Evolutionary conservation across 2,329 filamentous ascomycete genomes (phyloP), one percentile per base, ranked within the genome.

Genomic region (Paecilomyces formosus): DNA sequence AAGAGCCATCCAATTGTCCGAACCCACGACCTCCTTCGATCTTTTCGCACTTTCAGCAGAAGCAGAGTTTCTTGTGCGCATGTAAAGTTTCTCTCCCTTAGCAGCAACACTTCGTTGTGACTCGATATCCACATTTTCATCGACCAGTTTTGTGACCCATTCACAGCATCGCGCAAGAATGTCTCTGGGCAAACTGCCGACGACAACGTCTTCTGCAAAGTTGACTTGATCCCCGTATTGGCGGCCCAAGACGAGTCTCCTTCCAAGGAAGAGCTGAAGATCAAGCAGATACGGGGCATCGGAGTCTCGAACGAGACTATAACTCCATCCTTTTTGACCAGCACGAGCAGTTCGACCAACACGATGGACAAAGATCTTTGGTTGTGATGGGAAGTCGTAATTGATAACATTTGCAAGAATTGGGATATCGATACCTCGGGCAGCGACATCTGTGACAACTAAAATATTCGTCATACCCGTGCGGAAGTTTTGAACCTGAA

Each of bases 371-470:
- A 95, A 99, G 50, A 99, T 87, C 76, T 99, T 99, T 21, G 94
- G 91, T 68, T 97, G 94, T 1, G 93, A 89, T 2, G 94, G 93
- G 64, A 99, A 99, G 70, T 97, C 93, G 75, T 96, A 99, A 79
- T 99, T 97, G 79, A 99, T 93, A 60, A 99, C 94, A 71, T 99
- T 97, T 58, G 91, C 92, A 35, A 99, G 82, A 53, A 97, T 84
- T 0, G 94, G 94, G 65, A 99, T 96, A 85, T 99, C 94, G 61
- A 99, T 95, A 85, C 94, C 93, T 80, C 94, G 85, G 22, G 94
- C 94, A 13, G 94, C 94, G 57, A 99, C 92, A 72, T 99, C 94
- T 1, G 94, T 99, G 52, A 97, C 93, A 2, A 99, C 92, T 8
- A 99, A 78, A 54, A 99, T 92, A 65, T 96, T 93, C 0, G 90